Conservation (phyloP, 257 asterid genomes). For the Nyctanthes arbortristis region DNA sequence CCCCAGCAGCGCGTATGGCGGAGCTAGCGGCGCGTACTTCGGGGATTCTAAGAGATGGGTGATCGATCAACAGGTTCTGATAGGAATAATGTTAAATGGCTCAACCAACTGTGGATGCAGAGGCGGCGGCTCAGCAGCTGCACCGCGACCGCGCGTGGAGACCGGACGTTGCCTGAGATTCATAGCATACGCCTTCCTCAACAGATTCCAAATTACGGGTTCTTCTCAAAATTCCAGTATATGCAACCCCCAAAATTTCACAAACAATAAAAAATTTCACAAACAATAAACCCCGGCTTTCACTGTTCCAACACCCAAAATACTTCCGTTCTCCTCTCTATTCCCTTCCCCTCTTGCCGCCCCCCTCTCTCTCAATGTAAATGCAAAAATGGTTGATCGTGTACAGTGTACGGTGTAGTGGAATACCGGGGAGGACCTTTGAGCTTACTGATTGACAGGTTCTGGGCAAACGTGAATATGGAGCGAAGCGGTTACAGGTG, state of each 20-base stretch:
- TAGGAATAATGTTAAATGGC: constrained; percentile 78
- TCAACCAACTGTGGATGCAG: constrained; percentile 33
- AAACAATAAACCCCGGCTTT: background rate
- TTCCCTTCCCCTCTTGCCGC: too few species aligned
- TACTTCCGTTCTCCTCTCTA: too few species aligned
- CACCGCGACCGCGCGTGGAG: constrained; percentile 56
- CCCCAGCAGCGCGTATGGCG: constrained; percentile 64
- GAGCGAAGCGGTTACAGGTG: background rate
- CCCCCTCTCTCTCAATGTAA: background rate
- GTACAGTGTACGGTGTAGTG: too few species aligned
- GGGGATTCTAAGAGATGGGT: constrained; percentile 76
- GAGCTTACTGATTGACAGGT: too few species aligned
- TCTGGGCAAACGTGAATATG: background rate
- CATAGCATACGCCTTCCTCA: constrained; percentile 40
- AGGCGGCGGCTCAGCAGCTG: constrained; percentile 43
- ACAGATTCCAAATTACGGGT: constrained; percentile 24
- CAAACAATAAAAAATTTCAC: background rate
- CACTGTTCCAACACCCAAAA: constrained; percentile 9
- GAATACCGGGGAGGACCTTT: too few species aligned
- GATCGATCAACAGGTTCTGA: constrained; percentile 69
- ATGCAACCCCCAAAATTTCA: constrained; percentile 17
- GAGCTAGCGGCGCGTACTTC: constrained; percentile 89
- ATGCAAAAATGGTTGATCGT: background rate
- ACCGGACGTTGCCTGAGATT: constrained; percentile 58
- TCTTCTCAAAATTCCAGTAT: background rate